A percentile compares a stretch with the other conserved stretches of the same genome.
Evolutionary conservation across 495 filamentous ascomycete genomes (phyloP).

Genomic region (Penicillium coprophilum): DNA sequence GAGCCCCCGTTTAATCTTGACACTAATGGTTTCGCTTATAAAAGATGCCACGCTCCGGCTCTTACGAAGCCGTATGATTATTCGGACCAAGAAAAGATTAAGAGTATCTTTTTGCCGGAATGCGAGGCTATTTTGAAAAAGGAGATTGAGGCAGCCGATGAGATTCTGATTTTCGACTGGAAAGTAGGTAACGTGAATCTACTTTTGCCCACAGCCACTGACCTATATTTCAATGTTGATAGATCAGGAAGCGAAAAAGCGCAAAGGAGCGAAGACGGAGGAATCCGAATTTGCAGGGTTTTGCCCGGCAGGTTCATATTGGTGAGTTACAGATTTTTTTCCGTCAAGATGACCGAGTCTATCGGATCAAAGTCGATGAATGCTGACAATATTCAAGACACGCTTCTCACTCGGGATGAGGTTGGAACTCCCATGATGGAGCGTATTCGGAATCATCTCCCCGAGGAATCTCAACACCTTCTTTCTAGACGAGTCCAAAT

Average conservation of each 20-base stretch:
- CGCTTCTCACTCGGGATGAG: slow-evolving; percentile 15
- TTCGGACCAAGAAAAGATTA: slow-evolving; percentile 12
- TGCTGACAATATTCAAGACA: slow-evolving; percentile 5
- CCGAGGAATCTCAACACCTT: slow-evolving; percentile 11
- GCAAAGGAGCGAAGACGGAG: slow-evolving; percentile 17
- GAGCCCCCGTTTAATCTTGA: background rate
- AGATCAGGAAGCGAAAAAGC: slow-evolving; percentile 17
- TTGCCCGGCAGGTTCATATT: slow-evolving; percentile 22
- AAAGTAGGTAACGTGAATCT: slow-evolving; percentile 17
- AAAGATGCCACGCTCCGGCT: background rate
- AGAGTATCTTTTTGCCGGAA: slow-evolving; percentile 25
- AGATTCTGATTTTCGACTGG: slow-evolving; percentile 32
- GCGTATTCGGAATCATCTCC: slow-evolving; percentile 18
- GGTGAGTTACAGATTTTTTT: slow-evolving; percentile 8
- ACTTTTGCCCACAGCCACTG: background rate
- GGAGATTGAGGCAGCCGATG: slow-evolving; percentile 24
- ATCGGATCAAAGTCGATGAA: background rate
- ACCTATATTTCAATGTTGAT: no score
- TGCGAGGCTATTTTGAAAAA: slow-evolving; percentile 21
- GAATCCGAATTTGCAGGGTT: slow-evolving; percentile 13
- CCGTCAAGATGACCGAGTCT: no score
- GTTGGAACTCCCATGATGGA: slow-evolving; percentile 13
- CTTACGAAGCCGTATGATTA: background rate
- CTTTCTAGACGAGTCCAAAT: slow-evolving; percentile 18
- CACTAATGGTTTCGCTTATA: slow-evolving; percentile 8